Percentiles rank a stretch among this genome's conserved stretches.
Evolutionary conservation across 306 rosid species (phyloP).

Genomic region (Quercus robur): DNA sequence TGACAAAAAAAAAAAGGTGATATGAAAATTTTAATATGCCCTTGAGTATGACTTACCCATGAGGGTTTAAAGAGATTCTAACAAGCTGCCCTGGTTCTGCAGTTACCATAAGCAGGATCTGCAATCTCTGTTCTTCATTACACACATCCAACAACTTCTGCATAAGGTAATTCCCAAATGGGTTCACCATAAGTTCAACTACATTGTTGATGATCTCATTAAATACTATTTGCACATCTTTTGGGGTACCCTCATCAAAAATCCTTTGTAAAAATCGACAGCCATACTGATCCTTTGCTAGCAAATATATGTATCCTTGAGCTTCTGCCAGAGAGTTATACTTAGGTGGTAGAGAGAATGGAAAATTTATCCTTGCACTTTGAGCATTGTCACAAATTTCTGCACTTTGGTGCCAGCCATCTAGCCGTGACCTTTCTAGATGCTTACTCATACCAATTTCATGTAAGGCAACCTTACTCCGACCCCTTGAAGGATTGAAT

Average conservation of each 20-base stretch:
- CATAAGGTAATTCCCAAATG: slow-evolving; percentile 59
- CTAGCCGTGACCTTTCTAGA: slow-evolving; percentile 26
- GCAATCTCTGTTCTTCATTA: slow-evolving; percentile 48
- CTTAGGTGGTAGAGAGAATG: slow-evolving; percentile 20
- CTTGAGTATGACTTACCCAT: slow-evolving; percentile 44
- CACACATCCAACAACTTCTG: slow-evolving; percentile 61
- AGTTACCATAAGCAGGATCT: slow-evolving; percentile 37
- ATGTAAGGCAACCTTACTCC: slow-evolving; percentile 22
- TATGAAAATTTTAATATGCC: slow-evolving; percentile 5
- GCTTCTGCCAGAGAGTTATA: slow-evolving; percentile 40
- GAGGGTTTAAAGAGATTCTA: slow-evolving; percentile 50
- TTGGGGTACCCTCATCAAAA: slow-evolving; percentile 40
- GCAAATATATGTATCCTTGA: slow-evolving; percentile 30
- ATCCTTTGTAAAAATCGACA: slow-evolving; percentile 46
- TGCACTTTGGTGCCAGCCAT: slow-evolving; percentile 13
- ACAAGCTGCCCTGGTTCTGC: slow-evolving; percentile 45
- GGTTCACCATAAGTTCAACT: slow-evolving; percentile 54
- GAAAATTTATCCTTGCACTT: slow-evolving; percentile 16
- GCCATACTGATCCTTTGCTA: slow-evolving; percentile 58
- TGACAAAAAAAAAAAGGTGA: neutral
- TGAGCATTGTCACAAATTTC: slow-evolving; percentile 31
- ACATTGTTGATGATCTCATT: slow-evolving; percentile 47
- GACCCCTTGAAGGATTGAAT: slow-evolving; percentile 26
- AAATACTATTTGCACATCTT: slow-evolving; percentile 43
- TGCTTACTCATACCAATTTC: slow-evolving; percentile 25